Base-by-base conservation (phyloP, 1,284 basidiomycete genomes). In the Cryptococcus sp. region DNA sequence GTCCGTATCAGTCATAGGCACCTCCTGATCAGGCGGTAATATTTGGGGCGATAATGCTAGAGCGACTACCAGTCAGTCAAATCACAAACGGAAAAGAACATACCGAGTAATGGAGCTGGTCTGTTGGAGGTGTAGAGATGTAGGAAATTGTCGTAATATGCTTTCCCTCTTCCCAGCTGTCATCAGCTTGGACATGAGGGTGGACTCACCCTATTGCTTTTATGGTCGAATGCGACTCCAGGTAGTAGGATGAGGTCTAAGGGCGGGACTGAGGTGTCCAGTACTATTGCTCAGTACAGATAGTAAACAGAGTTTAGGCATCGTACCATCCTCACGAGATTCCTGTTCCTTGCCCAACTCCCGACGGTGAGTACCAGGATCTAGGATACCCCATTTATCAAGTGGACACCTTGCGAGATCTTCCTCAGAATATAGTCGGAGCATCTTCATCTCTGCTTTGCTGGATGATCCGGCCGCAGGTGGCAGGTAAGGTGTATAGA, bases 311-410 rank as follows among this genome's bases (percentile, higher is more conserved):
- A n/a, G 24, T 28, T 19, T 23, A 21, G 16, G 22, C 31, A 10
- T 56, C 73, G 36, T 50, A 73, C 72, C 68, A 46, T 73, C 61
- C 46, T 73, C 69, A 18, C 46, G 19, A n/a, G 43, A 22, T 2
- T 45, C 50, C 11, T 63, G 52, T 5, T 56, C 49, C 2, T 49
- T 48, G 4, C 41, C 41, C 5, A 21, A 7, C 40, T 70, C 70
- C 9, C 54, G 48, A 11, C 71, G 54, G 16, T 46, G 34, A 14
- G 52, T 45, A 9, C 73, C 69, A 0, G 73, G 70, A 49, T 75
- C 74, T 1, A 73, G 52, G 16, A 76, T 75, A 1, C 73, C 74
- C 74, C 74, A 76, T 46, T 69, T 73, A 54, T 76, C 74, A 13
- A 64, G 37, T 7, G 66, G 65, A 51, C 71, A 72, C 14, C 18